These are phyloP conservation scores for Cotoneaster glaucophyllus DNA, from an alignment of 306 rosid species.

Conservation along the genomic window DNA sequence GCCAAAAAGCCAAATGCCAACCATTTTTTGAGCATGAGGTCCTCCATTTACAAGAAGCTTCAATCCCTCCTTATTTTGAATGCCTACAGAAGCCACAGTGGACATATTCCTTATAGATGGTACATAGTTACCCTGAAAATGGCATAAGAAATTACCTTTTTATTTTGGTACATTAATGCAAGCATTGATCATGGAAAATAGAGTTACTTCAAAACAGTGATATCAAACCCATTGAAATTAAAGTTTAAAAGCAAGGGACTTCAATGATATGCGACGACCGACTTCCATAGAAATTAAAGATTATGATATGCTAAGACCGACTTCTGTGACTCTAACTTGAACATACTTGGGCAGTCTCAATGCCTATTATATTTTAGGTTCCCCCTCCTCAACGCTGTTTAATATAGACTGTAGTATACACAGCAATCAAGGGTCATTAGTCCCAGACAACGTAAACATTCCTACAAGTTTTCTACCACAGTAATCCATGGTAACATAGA, in stretches of 20 bases:
- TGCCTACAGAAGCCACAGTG: constrained; percentile 29
- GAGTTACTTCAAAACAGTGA: background rate
- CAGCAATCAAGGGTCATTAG: background rate
- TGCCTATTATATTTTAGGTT: background rate
- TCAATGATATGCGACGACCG: background rate
- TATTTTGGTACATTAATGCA: background rate
- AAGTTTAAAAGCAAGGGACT: background rate
- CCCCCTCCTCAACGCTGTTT: background rate
- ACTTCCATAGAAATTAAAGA: background rate
- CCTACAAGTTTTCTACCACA: too few relatives aligned
- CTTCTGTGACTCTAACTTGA: background rate
- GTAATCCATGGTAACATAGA: background rate
- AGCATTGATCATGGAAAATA: background rate
- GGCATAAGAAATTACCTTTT: background rate
- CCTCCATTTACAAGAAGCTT: constrained; percentile 73
- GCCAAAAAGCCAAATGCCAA: constrained; percentile 87
- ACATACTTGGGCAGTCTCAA: background rate
- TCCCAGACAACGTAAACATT: background rate
- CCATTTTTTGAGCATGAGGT: constrained; percentile 55
- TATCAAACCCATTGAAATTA: background rate
- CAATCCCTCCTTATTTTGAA: constrained; percentile 42
- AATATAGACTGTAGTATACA: too few relatives aligned
- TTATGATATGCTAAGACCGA: background rate
- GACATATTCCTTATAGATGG: constrained; percentile 41
- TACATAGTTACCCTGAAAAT: constrained; percentile 36